Percentiles rank a stretch among this genome's conserved stretches.
Conservation (phyloP, 164 flowering plant species). For the Kingdonia uniflora region DNA sequence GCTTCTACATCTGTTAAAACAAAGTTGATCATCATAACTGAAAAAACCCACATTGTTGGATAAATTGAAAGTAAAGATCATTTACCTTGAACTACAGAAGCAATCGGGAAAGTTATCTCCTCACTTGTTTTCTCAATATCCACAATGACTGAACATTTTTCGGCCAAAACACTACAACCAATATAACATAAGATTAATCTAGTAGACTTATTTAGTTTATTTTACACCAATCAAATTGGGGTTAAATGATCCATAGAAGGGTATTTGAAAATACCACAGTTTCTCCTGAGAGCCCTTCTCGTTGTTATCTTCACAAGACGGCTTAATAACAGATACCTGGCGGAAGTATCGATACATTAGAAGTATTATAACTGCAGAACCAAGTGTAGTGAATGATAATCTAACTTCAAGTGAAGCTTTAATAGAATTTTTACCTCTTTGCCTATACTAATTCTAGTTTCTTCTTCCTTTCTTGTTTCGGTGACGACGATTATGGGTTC, state of each 20-base stretch:
- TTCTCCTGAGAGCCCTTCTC: conserved; percentile 8
- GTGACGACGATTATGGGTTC: background rate
- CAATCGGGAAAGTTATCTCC: conserved; percentile 4
- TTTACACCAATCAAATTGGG: too few species aligned
- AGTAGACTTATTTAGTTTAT: too few species aligned
- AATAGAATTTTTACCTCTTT: conserved; percentile 4
- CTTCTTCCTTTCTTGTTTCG: background rate
- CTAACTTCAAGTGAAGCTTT: too few species aligned
- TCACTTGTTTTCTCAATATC: conserved; percentile 6
- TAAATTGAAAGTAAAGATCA: background rate
- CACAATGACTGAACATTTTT: background rate
- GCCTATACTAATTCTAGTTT: conserved; percentile 1
- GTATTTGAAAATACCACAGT: conserved; percentile 23
- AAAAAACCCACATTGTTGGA: background rate
- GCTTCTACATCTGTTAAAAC: conserved; percentile 20
- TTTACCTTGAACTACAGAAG: conserved; percentile 8
- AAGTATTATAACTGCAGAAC: too few species aligned
- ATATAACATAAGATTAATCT: background rate
- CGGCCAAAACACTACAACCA: conserved; percentile 8
- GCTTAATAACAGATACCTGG: conserved; percentile 16
- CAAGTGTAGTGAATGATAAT: too few species aligned
- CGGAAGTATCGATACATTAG: background rate
- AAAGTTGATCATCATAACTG: too few species aligned
- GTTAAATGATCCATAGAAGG: too few species aligned
- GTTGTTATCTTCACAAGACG: conserved; percentile 1